phyloP scores from a whole-genome alignment of 1,139 yeast species.

The Waltiozyma sp. region DNA sequence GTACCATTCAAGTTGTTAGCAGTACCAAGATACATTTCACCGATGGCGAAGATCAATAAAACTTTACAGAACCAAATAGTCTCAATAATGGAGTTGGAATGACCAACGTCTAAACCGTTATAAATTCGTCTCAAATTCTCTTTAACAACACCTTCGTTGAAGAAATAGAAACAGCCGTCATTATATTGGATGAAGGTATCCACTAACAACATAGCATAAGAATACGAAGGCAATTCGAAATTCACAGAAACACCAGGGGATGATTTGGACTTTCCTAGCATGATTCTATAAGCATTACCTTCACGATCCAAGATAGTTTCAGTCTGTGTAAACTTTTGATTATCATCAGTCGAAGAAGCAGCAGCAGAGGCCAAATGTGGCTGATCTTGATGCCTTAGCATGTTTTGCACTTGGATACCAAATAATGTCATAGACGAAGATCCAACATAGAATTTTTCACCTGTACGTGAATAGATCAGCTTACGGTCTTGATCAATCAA shows the following conservation, averaged over 20 bases:
- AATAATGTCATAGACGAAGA: constrained; percentile 75
- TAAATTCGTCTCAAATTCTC: constrained; percentile 52
- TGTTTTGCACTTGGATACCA: constrained; percentile 62
- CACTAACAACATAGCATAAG: constrained; percentile 63
- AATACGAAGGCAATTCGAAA: constrained; percentile 63
- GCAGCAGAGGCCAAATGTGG: background rate
- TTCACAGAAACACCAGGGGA: constrained; percentile 59
- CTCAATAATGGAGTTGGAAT: constrained; percentile 48
- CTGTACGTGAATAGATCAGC: constrained; percentile 60
- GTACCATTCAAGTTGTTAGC: constrained; percentile 36
- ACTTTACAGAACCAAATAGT: constrained; percentile 78
- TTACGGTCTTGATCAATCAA: constrained; percentile 62
- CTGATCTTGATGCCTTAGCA: constrained; percentile 18
- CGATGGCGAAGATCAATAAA: constrained; percentile 64
- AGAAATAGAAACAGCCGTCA: constrained; percentile 79
- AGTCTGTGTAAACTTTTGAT: constrained; percentile 9
- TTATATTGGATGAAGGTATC: constrained; percentile 71
- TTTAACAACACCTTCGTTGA: constrained; percentile 71
- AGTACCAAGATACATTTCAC: constrained; percentile 77
- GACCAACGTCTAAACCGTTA: constrained; percentile 23
- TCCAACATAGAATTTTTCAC: constrained; percentile 66
- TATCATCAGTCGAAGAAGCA: background rate
- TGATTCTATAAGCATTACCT: constrained; percentile 64
- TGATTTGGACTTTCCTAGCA: constrained; percentile 56
- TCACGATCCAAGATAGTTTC: constrained; percentile 50